phyloP scores from a whole-genome alignment of 768 basidiomycete genomes.

The Leccinum barrowsii region DNA sequence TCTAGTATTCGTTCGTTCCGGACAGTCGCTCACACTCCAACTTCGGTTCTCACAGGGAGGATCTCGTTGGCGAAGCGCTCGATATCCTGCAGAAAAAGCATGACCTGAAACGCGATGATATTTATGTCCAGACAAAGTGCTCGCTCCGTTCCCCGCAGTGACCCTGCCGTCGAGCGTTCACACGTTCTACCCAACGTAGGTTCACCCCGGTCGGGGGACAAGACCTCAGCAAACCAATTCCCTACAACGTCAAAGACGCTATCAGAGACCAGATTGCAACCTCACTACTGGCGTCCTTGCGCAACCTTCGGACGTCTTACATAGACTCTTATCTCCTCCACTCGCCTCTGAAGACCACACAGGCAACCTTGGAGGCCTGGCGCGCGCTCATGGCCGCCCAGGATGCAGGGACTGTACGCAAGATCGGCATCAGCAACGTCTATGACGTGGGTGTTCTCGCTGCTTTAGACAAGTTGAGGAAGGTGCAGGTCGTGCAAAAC shows the following conservation, averaged over 20 bases:
- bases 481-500: slow-evolving; percentile 77
- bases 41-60: slow-evolving; percentile 49
- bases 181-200: slow-evolving; percentile 34
- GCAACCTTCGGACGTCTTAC: slow-evolving; percentile 67
- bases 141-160: slow-evolving; percentile 3
- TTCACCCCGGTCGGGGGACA: slow-evolving; percentile 76
- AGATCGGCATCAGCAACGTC: slow-evolving; percentile 75
- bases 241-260: slow-evolving; percentile 56
- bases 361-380: slow-evolving; percentile 70
- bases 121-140: slow-evolving; percentile 82
- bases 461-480: slow-evolving; percentile 48
- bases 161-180: background rate
- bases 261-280: slow-evolving; percentile 57
- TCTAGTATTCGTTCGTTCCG: background rate
- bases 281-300: slow-evolving; percentile 63
- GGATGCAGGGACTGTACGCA: slow-evolving; percentile 57
- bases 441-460: slow-evolving; percentile 60
- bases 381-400: slow-evolving; percentile 55
- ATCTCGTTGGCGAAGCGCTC: slow-evolving; percentile 76
- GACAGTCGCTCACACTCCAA: background rate
- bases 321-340: slow-evolving; percentile 80
- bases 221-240: slow-evolving; percentile 64
- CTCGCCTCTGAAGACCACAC: slow-evolving; percentile 58
- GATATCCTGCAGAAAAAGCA: slow-evolving; percentile 51
- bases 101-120: slow-evolving; percentile 60